A percentile compares a stretch with the other conserved stretches of the same genome.
Evolutionary conservation across 2,329 filamentous ascomycete genomes (phyloP).

Genomic region (Fusarium duplospermum): DNA sequence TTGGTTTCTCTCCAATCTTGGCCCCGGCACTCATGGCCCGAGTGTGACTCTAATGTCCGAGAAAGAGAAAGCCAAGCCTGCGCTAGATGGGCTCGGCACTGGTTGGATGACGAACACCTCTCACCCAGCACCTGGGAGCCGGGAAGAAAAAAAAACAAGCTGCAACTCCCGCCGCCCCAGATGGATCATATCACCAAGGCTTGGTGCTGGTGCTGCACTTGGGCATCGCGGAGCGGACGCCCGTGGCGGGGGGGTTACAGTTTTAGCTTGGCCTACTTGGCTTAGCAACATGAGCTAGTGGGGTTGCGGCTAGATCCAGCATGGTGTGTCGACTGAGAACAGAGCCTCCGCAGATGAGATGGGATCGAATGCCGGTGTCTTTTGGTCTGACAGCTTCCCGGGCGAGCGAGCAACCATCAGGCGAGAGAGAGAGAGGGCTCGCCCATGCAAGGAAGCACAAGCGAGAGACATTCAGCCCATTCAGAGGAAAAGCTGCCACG

Average conservation of each 20-base stretch:
- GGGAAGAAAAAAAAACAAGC: slow-evolving; percentile 21
- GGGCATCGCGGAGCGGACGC: slow-evolving; percentile 20
- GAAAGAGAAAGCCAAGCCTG: slow-evolving; percentile 12
- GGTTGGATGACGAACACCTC: neutral
- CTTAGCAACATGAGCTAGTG: slow-evolving; percentile 1
- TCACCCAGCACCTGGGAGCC: slow-evolving; percentile 14
- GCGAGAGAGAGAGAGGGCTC: neutral
- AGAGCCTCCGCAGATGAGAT: slow-evolving; percentile 36
- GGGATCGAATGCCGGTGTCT: slow-evolving; percentile 1
- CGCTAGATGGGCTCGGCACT: neutral
- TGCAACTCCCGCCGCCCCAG: slow-evolving; percentile 22
- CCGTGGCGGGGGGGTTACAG: slow-evolving; percentile 9
- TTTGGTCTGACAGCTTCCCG: slow-evolving; percentile 1
- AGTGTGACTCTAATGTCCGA: slow-evolving; percentile 27
- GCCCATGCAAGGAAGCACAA: slow-evolving; percentile 30
- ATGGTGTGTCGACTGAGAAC: slow-evolving; percentile 25
- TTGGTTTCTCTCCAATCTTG: slow-evolving; percentile 9
- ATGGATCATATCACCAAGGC: slow-evolving; percentile 4
- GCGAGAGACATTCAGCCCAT: slow-evolving; percentile 22
- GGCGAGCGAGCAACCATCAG: neutral
- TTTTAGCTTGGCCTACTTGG: neutral
- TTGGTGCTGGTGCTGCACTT: slow-evolving; percentile 4
- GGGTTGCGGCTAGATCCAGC: neutral
- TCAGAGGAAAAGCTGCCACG: neutral
- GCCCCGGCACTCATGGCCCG: slow-evolving; percentile 33